Conservation (phyloP, 1,284 basidiomycete species). For the Tilletia setariae region DNA sequence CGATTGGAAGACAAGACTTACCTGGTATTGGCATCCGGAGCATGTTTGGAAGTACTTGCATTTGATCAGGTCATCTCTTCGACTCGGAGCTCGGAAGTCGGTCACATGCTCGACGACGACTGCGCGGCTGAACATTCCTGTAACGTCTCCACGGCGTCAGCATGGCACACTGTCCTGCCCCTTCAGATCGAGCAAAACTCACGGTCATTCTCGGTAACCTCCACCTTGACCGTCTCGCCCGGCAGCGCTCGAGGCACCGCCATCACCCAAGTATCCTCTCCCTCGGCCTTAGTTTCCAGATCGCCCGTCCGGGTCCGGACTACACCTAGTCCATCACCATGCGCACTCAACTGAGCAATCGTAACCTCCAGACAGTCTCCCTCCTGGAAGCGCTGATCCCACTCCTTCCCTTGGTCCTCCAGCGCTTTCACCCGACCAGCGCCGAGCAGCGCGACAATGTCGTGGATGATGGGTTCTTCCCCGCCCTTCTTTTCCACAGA, state of each 20-base stretch:
- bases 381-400: conserved; percentile 33
- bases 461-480: conserved; percentile 47
- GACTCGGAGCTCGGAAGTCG: not conserved
- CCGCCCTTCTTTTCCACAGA: conserved; percentile 43
- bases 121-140: conserved; percentile 10
- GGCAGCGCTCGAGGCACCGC: conserved; percentile 47
- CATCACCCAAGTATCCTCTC: conserved; percentile 37
- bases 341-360: conserved; percentile 46
- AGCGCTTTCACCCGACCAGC: conserved; percentile 35
- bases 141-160: too few relatives aligned
- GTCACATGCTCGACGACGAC: conserved; percentile 17
- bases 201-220: conserved; percentile 40
- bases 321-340: conserved; percentile 28
- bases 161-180: too few relatives aligned
- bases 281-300: not conserved
- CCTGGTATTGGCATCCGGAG: conserved; percentile 51
- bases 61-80: conserved; percentile 35
- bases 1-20: not conserved
- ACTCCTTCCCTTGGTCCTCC: conserved; percentile 35
- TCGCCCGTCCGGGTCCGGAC: not conserved
- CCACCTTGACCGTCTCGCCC: conserved; percentile 38
- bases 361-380: conserved; percentile 34
- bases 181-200: conserved; percentile 30
- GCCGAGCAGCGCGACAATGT: conserved; percentile 45
- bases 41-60: conserved; percentile 52